Conservation (phyloP, 164 flowering plant species). For the Kingdonia uniflora region DNA sequence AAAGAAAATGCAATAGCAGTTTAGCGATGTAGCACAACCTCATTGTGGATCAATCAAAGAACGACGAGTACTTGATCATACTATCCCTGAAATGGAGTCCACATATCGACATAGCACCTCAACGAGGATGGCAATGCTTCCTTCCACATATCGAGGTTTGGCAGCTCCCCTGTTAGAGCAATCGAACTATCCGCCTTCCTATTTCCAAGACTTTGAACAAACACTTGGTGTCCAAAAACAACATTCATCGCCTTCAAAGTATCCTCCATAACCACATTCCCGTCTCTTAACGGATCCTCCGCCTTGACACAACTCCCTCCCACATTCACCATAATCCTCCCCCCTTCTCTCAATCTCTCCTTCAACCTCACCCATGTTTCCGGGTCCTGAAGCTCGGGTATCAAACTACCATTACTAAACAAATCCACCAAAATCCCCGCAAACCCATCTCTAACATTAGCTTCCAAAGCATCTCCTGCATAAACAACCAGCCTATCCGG, state of each 20-base stretch:
- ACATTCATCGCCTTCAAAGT: conserved; percentile 52
- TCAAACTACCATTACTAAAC: conserved; percentile 46
- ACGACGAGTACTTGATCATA: no score
- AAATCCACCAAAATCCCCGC: conserved; percentile 54
- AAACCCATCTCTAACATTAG: conserved; percentile 39
- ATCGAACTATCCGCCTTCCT: conserved; percentile 59
- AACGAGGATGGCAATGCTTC: conserved; percentile 34
- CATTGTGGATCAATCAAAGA: neutral
- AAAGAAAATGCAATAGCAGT: no score
- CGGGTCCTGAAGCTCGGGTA: conserved; percentile 48
- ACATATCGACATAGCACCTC: conserved; percentile 49
- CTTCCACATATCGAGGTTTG: conserved; percentile 50
- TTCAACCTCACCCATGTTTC: conserved; percentile 48
- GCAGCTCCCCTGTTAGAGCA: conserved; percentile 62
- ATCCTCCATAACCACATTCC: conserved; percentile 60
- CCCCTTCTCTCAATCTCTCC: conserved; percentile 51
- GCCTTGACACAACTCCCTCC: conserved; percentile 94
- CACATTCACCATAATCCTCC: conserved; percentile 90
- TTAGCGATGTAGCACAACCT: no score
- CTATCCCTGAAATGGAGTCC: conserved; percentile 35
- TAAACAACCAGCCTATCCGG: conserved; percentile 44
- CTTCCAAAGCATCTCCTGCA: conserved; percentile 56
- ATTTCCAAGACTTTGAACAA: conserved; percentile 46
- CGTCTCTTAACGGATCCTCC: conserved; percentile 56
- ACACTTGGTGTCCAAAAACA: conserved; percentile 45